These are phyloP conservation scores for Aspergillus sclerotioniger DNA, from an alignment of 495 filamentous ascomycete species.

Conservation along the genomic window DNA sequence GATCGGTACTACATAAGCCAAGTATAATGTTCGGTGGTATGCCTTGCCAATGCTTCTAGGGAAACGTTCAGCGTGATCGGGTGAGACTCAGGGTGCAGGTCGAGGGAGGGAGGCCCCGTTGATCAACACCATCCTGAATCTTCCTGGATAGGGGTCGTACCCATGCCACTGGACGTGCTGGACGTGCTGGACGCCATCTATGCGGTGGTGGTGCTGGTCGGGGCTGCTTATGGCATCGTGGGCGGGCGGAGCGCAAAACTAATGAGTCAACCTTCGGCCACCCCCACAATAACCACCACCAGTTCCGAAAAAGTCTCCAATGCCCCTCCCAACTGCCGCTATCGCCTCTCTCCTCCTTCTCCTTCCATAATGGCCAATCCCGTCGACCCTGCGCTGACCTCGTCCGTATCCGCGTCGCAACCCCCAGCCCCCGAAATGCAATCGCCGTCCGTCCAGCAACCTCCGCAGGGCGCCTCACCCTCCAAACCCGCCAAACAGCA, in stretches of 20 bases:
- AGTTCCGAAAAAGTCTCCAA: conserved; percentile 23
- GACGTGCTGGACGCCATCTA: conserved; percentile 25
- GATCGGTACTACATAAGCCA: too few relatives aligned
- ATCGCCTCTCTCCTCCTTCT: conserved; percentile 9
- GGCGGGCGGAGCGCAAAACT: not conserved
- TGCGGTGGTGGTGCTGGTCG: conserved; percentile 12
- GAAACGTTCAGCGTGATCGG: too few relatives aligned
- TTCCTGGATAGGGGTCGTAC: too few relatives aligned
- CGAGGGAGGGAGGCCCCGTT: too few relatives aligned
- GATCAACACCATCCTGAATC: too few relatives aligned
- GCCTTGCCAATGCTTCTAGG: too few relatives aligned
- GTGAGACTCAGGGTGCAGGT: too few relatives aligned
- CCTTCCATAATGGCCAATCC: conserved; percentile 17
- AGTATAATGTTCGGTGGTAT: too few relatives aligned
- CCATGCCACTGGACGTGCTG: too few relatives aligned
- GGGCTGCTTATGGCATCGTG: conserved; percentile 41
- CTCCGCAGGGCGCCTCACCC: conserved; percentile 3
- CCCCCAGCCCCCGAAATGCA: conserved; percentile 22
- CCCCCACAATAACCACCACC: conserved; percentile 27
- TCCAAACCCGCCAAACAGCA: conserved; percentile 33
- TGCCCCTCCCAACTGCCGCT: conserved; percentile 28
- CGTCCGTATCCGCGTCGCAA: conserved; percentile 11
- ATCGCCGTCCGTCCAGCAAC: not conserved
- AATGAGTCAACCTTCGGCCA: conserved; percentile 38
- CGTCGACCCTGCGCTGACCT: conserved; percentile 23